Evolutionary conservation across 495 filamentous ascomycete species (phyloP).

Genomic region (Astrothelium subdiscretum): DNA sequence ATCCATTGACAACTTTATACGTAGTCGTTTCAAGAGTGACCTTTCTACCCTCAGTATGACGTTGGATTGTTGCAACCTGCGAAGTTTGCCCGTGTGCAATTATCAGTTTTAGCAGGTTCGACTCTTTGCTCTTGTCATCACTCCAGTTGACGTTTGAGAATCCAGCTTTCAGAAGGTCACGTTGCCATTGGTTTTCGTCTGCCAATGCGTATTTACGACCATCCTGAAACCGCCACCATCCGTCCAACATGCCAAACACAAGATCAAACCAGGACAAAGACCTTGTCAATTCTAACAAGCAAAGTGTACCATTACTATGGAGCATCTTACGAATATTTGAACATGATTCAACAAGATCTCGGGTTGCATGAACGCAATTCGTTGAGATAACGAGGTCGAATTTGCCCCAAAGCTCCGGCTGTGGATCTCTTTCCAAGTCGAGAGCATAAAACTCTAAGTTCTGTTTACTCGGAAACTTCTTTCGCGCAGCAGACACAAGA

Average conservation of each 20-base stretch:
- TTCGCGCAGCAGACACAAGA: not conserved
- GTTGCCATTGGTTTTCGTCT: not conserved
- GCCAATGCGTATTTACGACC: not conserved
- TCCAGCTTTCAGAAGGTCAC: not conserved
- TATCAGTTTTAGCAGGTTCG: not conserved
- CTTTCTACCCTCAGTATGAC: no score
- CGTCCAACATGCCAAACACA: not conserved
- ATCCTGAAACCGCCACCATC: not conserved
- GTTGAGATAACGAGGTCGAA: not conserved
- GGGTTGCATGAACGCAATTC: not conserved
- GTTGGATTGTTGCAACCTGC: not conserved
- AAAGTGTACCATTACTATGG: not conserved
- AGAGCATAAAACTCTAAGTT: no score
- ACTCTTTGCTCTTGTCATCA: not conserved
- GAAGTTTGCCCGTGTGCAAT: not conserved
- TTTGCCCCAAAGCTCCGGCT: no score
- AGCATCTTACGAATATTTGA: not conserved
- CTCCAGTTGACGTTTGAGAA: not conserved
- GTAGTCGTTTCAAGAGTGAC: not conserved
- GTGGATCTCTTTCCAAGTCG: no score
- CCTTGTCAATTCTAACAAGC: not conserved
- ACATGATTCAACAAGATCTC: not conserved
- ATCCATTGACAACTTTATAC: not conserved
- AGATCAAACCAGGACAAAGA: not conserved
- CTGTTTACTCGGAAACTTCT: no score